phyloP scores from a whole-genome alignment of 1,139 yeast species.

The Casaregolazyma lundiana region DNA sequence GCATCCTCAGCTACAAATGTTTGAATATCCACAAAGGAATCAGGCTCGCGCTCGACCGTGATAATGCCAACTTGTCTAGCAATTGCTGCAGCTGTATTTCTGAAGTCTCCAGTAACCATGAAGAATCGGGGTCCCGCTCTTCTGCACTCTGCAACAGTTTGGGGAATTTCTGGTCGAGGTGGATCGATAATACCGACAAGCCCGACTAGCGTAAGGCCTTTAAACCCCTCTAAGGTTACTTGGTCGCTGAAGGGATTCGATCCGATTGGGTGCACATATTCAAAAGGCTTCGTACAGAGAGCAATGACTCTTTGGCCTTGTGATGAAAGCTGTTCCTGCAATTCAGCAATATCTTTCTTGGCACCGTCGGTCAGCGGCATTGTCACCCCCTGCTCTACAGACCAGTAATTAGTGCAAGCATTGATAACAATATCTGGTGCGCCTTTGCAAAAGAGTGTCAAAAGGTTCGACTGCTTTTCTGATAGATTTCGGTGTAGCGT shows the following conservation, averaged over 20 bases:
- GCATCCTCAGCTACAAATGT: conserved; percentile 9
- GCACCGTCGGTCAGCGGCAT: conserved; percentile 18
- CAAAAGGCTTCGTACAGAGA: conserved; percentile 32
- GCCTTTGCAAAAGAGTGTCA: conserved; percentile 36
- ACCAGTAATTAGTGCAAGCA: conserved; percentile 32
- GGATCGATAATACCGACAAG: conserved; percentile 50
- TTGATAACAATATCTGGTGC: conserved; percentile 47
- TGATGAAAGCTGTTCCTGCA: conserved; percentile 40
- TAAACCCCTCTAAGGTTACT: conserved; percentile 14
- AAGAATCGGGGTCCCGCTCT: conserved; percentile 48
- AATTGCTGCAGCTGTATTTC: conserved; percentile 49
- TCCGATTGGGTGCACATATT: conserved; percentile 19
- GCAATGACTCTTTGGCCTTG: conserved; percentile 47
- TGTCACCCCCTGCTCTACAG: conserved; percentile 19
- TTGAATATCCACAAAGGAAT: conserved; percentile 27
- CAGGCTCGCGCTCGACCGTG: conserved; percentile 31
- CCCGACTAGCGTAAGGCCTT: conserved; percentile 37
- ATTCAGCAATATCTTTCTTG: conserved; percentile 24
- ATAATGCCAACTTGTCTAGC: conserved; percentile 46
- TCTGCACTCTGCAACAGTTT: conserved; percentile 38
- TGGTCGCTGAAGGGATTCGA: conserved; percentile 22
- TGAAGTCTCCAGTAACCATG: conserved; percentile 56
- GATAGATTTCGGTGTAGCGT: conserved; percentile 19
- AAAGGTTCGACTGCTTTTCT: conserved; percentile 10
- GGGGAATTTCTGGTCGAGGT: conserved; percentile 43